These are phyloP conservation scores for Aspergillus haitiensis DNA, from an alignment of 495 filamentous ascomycete species.

Conservation along the genomic window DNA sequence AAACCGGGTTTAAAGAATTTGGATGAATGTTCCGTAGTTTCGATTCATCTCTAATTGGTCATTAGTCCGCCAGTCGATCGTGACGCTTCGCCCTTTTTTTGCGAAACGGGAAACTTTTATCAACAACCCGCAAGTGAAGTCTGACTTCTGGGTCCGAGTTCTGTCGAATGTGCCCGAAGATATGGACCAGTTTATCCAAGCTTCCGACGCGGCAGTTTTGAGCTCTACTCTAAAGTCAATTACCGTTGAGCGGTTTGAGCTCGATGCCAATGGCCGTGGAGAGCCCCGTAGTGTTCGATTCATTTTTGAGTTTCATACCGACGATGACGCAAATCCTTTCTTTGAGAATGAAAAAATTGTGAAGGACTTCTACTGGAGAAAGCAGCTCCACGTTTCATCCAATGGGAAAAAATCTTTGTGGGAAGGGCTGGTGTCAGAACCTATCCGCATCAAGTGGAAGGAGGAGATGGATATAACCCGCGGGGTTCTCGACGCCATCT, in stretches of 20 bases:
- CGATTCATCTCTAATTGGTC: conserved; percentile 19
- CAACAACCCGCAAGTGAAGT: conserved; percentile 55
- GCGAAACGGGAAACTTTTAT: conserved; percentile 67
- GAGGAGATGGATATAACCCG: conserved; percentile 76
- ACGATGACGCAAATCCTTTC: conserved; percentile 61
- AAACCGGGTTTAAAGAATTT: no score
- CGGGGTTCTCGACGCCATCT: conserved; percentile 71
- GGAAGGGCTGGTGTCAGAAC: conserved; percentile 76
- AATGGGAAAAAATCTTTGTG: conserved; percentile 56
- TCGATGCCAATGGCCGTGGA: conserved; percentile 56
- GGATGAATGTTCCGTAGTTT: conserved; percentile 3
- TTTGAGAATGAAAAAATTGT: conserved; percentile 73
- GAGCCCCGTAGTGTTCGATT: conserved; percentile 51
- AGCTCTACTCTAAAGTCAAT: conserved; percentile 59
- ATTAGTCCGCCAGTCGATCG: conserved; percentile 38
- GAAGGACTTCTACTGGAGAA: conserved; percentile 87
- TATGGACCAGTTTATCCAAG: conserved; percentile 80
- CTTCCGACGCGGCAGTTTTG: conserved; percentile 69
- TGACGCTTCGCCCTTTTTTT: conserved; percentile 60
- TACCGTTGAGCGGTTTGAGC: conserved; percentile 73
- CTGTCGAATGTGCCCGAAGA: conserved; percentile 79
- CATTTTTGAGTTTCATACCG: conserved; percentile 45
- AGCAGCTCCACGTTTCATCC: conserved; percentile 37
- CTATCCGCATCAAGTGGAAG: conserved; percentile 87
- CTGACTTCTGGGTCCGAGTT: conserved; percentile 86